Evolutionary conservation across 495 filamentous ascomycete genomes (phyloP), one percentile per base, ranked within the genome.

Genomic region (Talaromyces adpressus): DNA sequence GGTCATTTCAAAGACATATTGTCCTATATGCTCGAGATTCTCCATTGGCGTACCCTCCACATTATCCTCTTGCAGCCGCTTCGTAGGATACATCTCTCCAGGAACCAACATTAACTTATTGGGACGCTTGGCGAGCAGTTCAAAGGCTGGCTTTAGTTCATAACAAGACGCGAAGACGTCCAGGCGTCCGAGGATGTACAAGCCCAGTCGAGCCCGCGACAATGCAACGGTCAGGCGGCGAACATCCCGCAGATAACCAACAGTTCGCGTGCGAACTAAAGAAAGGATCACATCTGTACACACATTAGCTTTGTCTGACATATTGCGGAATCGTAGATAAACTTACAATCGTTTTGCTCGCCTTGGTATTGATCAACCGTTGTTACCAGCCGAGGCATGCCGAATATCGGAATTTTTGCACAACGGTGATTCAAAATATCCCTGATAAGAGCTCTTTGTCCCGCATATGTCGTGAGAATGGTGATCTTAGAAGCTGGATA

Each of bases 351-450:
- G 75, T 98, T 99, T 77, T 99, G 94, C 81, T 98, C 95, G 66
- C 94, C 94, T 79, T 99, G 94, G 68, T 97, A 99, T 73, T 95
- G 96, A 75, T 99, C 94, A 61, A 99, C 95, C 18, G 95, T 98
- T 1, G 89, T 91, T 27, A 99, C 91, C 54, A 90, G 87, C 72
- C 88, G 89, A 45, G 94, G 94, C 77, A 97, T 76, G 11, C 95
- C 93, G 76, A 99, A 99, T 29, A 99, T 75, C 2, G 85, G 75
- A 66, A 90, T 95, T 69, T 85, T 89, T 9, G 84, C 84, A 69
- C 94, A 98, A 32, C 94, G 83, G 69, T 96, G 90, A n/a, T 72
- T 79, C 57, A 99, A 71, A 6, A 98, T 91, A 77, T 99, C 94
- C 67, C 84, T 85, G 65, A 99, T 93, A 70, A 98, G 79, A 57